Conservation (phyloP, 495 filamentous ascomycete genomes). For the Aspergillus affinis region DNA sequence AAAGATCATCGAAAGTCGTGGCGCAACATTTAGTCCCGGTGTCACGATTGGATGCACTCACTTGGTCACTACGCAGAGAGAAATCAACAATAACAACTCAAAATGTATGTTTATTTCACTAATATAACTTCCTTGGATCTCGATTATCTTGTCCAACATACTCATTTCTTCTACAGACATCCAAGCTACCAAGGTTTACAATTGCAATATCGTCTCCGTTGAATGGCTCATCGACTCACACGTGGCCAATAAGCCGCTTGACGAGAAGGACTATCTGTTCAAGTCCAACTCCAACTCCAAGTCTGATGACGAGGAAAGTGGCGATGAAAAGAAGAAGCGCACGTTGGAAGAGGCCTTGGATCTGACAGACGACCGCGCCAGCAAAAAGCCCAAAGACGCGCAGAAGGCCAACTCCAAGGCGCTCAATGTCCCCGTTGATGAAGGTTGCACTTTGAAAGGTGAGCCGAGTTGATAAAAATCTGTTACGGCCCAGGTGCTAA, state of each 20-base stretch:
- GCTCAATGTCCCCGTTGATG: slow-evolving; percentile 52
- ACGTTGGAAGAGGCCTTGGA: slow-evolving; percentile 12
- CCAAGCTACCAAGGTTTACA: slow-evolving; percentile 43
- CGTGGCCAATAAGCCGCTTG: slow-evolving; percentile 37
- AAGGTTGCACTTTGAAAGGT: slow-evolving; percentile 41
- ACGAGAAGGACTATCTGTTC: slow-evolving; percentile 42
- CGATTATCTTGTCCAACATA: too few relatives aligned
- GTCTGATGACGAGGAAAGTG: slow-evolving; percentile 21
- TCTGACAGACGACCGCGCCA: slow-evolving; percentile 2
- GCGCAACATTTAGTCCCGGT: slow-evolving; percentile 45
- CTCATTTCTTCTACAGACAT: slow-evolving; percentile 33
- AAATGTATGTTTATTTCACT: slow-evolving; percentile 35
- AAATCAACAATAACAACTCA: slow-evolving; percentile 47
- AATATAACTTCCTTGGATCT: too few relatives aligned
- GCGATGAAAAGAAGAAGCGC: slow-evolving; percentile 28
- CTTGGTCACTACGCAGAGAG: slow-evolving; percentile 54
- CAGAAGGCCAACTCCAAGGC: slow-evolving; percentile 40
- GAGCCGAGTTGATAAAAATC: slow-evolving; percentile 17
- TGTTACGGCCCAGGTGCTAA: not conserved
- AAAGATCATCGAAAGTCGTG: slow-evolving; percentile 42
- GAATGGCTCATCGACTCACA: slow-evolving; percentile 61
- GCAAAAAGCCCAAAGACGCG: slow-evolving; percentile 45
- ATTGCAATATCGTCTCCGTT: slow-evolving; percentile 57
- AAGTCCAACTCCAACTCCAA: slow-evolving; percentile 14
- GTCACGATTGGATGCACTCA: slow-evolving; percentile 57